phyloP scores from a whole-genome alignment of 495 filamentous ascomycete genomes.

The Podospora fimiseda region DNA sequence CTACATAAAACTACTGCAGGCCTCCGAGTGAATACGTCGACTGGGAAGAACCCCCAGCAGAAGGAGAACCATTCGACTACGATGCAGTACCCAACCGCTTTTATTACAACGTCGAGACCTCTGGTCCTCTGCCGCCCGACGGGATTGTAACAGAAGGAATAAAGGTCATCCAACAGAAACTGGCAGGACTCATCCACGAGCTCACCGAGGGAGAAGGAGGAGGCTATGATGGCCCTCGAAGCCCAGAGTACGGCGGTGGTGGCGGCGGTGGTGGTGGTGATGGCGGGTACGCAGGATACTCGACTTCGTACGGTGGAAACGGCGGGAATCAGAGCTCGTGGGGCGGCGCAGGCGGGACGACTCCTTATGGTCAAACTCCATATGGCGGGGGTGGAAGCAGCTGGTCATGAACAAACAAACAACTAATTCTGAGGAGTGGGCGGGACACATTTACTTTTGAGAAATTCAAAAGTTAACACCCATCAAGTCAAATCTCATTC shows the following conservation, averaged over 20 bases:
- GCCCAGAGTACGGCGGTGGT: conserved; percentile 54
- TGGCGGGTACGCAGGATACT: conserved; percentile 55
- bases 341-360: conserved; percentile 65
- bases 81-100: conserved; percentile 78
- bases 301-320: conserved; percentile 66
- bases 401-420: conserved; percentile 18
- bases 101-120: conserved; percentile 88
- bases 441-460: no score
- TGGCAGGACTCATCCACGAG: conserved; percentile 74
- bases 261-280: conserved; percentile 46
- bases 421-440: no score
- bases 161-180: conserved; percentile 79
- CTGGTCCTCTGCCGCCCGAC: conserved; percentile 82
- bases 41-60: conserved; percentile 76
- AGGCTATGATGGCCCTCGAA: conserved; percentile 54
- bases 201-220: conserved; percentile 52
- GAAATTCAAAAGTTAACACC: no score
- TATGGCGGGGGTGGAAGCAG: conserved; percentile 21
- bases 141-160: conserved; percentile 83
- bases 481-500: no score
- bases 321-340: conserved; percentile 55
- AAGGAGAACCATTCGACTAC: conserved; percentile 83
- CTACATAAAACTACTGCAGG: no score
- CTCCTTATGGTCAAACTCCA: conserved; percentile 46
- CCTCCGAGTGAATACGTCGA: conserved; percentile 76